Base-by-base conservation (phyloP, 2,329 filamentous ascomycete species). In the Pseudogymnoascus sp. region DNA sequence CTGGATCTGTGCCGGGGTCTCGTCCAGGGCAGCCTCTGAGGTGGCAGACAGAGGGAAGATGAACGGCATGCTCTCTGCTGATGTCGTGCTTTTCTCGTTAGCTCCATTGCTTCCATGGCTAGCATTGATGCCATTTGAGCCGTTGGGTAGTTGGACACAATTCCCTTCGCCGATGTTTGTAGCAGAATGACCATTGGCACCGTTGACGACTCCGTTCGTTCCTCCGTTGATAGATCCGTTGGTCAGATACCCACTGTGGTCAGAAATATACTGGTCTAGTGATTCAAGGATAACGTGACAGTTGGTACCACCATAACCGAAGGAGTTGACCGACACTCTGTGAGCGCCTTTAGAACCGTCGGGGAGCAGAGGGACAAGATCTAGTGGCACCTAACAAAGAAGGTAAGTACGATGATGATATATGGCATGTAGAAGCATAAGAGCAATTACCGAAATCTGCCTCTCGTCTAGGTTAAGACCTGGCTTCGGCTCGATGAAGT, bases 251-350 rank as follows among this genome's bases (percentile, higher is more conserved):
- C 35, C 35, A 36, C 35, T 36, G 13, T 36, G 11, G 35, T n/a
- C 35, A 36, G 35, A 36, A 64, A 17, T 10, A 26, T 37, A n/a
- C 4, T 63, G 39, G 29, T 58, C 50, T 9, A 41, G 31, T 17
- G 29, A n/a, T 57, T 72, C 71, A 36, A 70, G 68, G 6, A 79
- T 73, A 1, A 72, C 72, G 64, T 80, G 78, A 2, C 75, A 75
- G 63, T 80, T 80, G 11, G 77, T 76, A 10, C 78, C 78, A 9
- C 78, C 78, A 39, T 77, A 79, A 0, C 78, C 77, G 50, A 79
- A 67, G 29, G n/a, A 60, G 21, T 67, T 70, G 13, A 70, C 54
- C 13, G 59, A 63, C 5, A 60, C 58, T 40, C 65, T 36, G 35
- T 36, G 35, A 21, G 24, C 17, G 15, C 41, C 24, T 47, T 47